A percentile compares a stretch with the other conserved stretches of the same genome.
Conservation (phyloP, 2,329 filamentous ascomycete genomes). For the Fusarium azukiicola region DNA sequence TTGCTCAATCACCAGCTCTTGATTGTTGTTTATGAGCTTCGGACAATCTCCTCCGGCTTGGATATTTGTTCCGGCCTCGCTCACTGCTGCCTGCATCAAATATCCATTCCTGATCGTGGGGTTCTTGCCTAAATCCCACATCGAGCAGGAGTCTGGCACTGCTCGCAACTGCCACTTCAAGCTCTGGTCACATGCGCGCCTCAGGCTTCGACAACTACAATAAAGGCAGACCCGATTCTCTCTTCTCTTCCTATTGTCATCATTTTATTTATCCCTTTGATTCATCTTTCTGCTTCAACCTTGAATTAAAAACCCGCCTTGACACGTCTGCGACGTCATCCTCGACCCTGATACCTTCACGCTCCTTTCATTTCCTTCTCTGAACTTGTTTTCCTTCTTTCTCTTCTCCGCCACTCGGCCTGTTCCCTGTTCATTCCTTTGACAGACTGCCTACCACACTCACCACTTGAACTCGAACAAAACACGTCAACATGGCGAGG, state of each 20-base stretch:
- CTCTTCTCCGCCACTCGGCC: constrained; percentile 35
- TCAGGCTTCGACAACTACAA: constrained; percentile 43
- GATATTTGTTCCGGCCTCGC: neutral
- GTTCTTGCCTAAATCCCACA: constrained; percentile 3
- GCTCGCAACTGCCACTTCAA: constrained; percentile 50
- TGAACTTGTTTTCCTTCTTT: constrained; percentile 23
- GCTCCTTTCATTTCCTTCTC: constrained; percentile 43
- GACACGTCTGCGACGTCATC: constrained; percentile 39
- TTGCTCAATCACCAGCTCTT: constrained; percentile 26
- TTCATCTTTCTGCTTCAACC: constrained; percentile 43
- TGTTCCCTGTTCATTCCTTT: constrained; percentile 32
- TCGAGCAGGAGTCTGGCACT: constrained; percentile 27
- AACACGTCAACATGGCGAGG: constrained; percentile 42
- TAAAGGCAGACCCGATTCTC: constrained; percentile 27
- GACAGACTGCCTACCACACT: constrained; percentile 11
- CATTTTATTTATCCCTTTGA: constrained; percentile 46
- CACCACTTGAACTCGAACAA: constrained; percentile 16
- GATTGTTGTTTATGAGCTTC: constrained; percentile 23
- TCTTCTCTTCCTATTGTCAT: constrained; percentile 21
- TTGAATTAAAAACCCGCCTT: constrained; percentile 46
- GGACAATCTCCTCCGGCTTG: constrained; percentile 35
- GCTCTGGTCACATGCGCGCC: constrained; percentile 43
- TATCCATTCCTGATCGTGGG: neutral
- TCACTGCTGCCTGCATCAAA: neutral
- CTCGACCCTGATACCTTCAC: constrained; percentile 39